phyloP scores from a whole-genome alignment of 2,329 filamentous ascomycete species.

The Zymoseptoria ardabiliae region DNA sequence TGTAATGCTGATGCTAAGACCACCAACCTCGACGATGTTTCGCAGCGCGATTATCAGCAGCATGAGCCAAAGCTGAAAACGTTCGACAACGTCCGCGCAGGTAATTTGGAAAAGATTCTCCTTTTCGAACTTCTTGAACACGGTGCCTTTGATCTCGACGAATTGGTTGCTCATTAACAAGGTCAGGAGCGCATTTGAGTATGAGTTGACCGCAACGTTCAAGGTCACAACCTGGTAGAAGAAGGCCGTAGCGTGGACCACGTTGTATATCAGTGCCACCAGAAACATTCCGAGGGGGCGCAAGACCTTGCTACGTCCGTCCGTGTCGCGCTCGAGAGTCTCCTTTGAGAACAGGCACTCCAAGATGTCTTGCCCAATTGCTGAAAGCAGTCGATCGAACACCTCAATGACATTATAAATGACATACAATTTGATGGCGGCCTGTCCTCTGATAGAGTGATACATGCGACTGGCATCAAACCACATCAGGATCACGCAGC shows the following conservation, averaged over 20 bases:
- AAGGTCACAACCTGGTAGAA: constrained; percentile 98
- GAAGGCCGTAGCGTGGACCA: constrained; percentile 75
- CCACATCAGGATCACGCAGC: constrained; percentile 75
- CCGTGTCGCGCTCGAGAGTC: constrained; percentile 76
- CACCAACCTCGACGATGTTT: constrained; percentile 92
- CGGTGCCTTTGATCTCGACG: constrained; percentile 95
- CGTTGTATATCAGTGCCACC: constrained; percentile 78
- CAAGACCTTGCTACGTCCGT: constrained; percentile 84
- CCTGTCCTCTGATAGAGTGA: constrained; percentile 91
- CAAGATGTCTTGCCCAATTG: constrained; percentile 89
- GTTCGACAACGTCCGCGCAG: constrained; percentile 91
- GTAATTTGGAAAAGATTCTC: constrained; percentile 95
- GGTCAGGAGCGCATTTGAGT: constrained; percentile 90
- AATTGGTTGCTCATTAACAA: constrained; percentile 95
- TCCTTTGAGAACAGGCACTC: constrained; percentile 93
- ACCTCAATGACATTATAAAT: constrained; percentile 98
- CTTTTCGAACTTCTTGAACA: constrained; percentile 98
- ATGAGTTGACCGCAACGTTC: constrained; percentile 97
- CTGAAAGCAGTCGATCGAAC: constrained; percentile 79
- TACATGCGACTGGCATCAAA: constrained; percentile 98
- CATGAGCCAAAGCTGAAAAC: constrained; percentile 97
- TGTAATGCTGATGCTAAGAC: constrained; percentile 51
- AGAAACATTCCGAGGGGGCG: constrained; percentile 87
- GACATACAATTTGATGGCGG: constrained; percentile 95
- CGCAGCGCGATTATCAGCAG: constrained; percentile 90